phyloP scores from a whole-genome alignment of 2,329 filamentous ascomycete genomes.

The Thelonectria discophora region DNA sequence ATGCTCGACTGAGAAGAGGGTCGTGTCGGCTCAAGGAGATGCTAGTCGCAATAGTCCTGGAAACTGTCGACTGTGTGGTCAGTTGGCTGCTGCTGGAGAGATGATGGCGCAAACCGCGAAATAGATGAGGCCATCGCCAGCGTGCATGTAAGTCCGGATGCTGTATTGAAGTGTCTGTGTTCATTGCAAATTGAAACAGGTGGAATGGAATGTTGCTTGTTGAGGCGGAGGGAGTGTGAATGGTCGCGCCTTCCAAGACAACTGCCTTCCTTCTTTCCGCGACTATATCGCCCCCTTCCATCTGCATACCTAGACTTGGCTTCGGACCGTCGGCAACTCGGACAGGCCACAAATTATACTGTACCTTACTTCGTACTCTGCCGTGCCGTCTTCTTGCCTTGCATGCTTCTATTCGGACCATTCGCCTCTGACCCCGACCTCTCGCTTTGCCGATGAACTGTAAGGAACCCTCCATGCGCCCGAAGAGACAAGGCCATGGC shows the following conservation, averaged over 20 bases:
- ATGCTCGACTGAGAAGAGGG: not conserved
- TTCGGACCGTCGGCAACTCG: slow-evolving; percentile 12
- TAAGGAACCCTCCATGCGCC: slow-evolving; percentile 4
- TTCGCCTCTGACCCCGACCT: slow-evolving; percentile 16
- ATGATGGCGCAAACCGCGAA: not conserved
- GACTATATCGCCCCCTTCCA: not conserved
- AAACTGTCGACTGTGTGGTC: not conserved
- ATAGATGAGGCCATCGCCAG: slow-evolving; percentile 1
- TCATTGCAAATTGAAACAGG: not conserved
- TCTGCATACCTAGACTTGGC: slow-evolving; percentile 9
- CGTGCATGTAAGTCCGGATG: not conserved
- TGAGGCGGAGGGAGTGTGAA: not conserved
- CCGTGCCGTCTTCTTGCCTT: slow-evolving; percentile 16
- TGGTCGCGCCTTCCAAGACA: not conserved
- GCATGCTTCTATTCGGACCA: slow-evolving; percentile 7
- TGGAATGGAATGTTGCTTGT: not conserved
- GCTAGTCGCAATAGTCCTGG: not conserved
- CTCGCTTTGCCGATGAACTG: slow-evolving; percentile 14
- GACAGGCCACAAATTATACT: not conserved
- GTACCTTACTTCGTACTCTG: slow-evolving; percentile 1
- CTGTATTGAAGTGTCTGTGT: not conserved
- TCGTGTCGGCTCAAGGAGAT: not conserved
- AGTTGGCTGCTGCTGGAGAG: not conserved
- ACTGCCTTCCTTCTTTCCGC: slow-evolving; percentile 6
- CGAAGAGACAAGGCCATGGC: slow-evolving; percentile 30